These are phyloP conservation scores for Apiosordaria backusii DNA, from an alignment of 495 filamentous ascomycete species.

Conservation along the genomic window DNA sequence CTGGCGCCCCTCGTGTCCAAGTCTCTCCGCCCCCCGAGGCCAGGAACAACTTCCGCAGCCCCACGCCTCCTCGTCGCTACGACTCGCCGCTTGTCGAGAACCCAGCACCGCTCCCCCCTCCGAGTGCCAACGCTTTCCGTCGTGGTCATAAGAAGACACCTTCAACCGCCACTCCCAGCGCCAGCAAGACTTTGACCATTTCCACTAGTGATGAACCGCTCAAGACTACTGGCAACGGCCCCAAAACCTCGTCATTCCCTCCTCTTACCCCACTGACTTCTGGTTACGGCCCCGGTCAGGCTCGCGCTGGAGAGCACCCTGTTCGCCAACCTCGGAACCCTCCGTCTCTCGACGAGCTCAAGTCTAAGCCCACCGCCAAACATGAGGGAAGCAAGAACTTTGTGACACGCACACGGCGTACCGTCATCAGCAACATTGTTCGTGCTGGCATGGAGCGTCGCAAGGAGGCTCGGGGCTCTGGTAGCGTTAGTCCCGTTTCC, in stretches of 20 bases:
- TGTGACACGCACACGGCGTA: constrained; percentile 84
- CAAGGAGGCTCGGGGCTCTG: constrained; percentile 58
- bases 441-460: constrained; percentile 87
- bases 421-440: constrained; percentile 85
- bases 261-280: constrained; percentile 66
- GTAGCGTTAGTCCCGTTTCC: constrained; percentile 84
- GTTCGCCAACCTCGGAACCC: constrained; percentile 90
- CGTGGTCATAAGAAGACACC: constrained; percentile 87
- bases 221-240: constrained; percentile 58
- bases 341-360: constrained; percentile 86
- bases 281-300: constrained; percentile 90
- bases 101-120: constrained; percentile 68
- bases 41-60: constrained; percentile 52
- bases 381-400: constrained; percentile 99
- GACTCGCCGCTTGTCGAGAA: constrained; percentile 55
- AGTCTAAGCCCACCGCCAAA: constrained; percentile 85
- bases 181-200: constrained; percentile 56
- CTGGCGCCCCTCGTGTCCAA: constrained; percentile 60
- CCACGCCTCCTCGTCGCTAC: constrained; percentile 65
- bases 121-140: constrained; percentile 81
- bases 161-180: constrained; percentile 60
- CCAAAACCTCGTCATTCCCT: constrained; percentile 71
- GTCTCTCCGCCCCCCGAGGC: constrained; percentile 70
- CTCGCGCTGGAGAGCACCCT: constrained; percentile 90
- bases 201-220: constrained; percentile 49